A percentile compares a stretch with the other conserved stretches of the same genome.
phyloP scores from a whole-genome alignment of 257 asterid species.

The Solanum rostratum region DNA sequence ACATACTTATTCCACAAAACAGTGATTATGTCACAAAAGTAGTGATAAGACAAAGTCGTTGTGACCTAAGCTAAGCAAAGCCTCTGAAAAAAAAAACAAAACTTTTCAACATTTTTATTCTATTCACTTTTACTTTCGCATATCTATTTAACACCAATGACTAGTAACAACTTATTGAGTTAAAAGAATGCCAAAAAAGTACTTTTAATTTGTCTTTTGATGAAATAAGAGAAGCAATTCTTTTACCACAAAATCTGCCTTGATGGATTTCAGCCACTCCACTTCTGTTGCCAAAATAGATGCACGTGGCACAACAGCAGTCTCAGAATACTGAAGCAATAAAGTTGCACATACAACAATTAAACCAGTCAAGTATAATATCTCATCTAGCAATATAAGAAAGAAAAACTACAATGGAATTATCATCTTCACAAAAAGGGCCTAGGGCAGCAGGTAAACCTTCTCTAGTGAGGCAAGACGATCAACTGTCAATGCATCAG shows the following conservation, averaged over 20 bases:
- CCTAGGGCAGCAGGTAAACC: constrained; percentile 17
- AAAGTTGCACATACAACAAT: constrained; percentile 1
- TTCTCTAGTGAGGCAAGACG: constrained; percentile 95
- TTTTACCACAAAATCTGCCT: constrained; percentile 87
- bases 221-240: neutral
- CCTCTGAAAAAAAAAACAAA: neutral
- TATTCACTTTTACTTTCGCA: neutral
- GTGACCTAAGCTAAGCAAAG: neutral
- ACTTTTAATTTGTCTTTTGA: neutral
- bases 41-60: neutral
- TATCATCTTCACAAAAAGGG: neutral
- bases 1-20: neutral
- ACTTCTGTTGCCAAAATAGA: constrained; percentile 77
- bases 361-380: neutral
- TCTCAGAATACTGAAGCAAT: constrained; percentile 74
- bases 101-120: neutral
- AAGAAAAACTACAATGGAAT: neutral
- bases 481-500: constrained; percentile 98
- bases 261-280: constrained; percentile 89
- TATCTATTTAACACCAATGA: neutral
- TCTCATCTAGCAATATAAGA: neutral
- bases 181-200: neutral
- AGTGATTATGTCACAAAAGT: neutral
- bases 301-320: constrained; percentile 92
- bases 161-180: neutral